A percentile compares a stretch with the other conserved stretches of the same genome.
Conservation (phyloP, 2,329 filamentous ascomycete species). For the Rhinocladiella similis region DNA sequence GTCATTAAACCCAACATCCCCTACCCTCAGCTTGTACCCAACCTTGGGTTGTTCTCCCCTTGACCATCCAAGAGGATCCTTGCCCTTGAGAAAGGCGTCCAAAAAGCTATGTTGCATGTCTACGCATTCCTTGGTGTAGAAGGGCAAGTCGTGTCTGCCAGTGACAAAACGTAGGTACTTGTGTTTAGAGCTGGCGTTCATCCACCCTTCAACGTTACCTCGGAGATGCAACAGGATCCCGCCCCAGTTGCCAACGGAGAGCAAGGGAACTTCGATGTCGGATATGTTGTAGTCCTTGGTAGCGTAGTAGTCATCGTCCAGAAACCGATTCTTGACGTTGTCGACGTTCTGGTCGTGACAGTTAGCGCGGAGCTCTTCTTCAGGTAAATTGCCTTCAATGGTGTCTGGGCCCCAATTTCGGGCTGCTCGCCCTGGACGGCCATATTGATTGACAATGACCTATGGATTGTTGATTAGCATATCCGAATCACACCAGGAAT, state of each 20-base stretch:
- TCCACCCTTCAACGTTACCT: constrained; percentile 63
- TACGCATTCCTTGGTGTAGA: constrained; percentile 70
- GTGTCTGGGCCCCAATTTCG: constrained; percentile 30
- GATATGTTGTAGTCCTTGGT: constrained; percentile 64
- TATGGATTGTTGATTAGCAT: neutral
- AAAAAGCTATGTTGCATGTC: constrained; percentile 67
- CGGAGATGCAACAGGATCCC: constrained; percentile 68
- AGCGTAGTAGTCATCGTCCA: constrained; percentile 64
- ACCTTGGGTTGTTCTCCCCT: constrained; percentile 39
- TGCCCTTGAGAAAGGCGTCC: constrained; percentile 68
- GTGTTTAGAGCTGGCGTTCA: constrained; percentile 56
- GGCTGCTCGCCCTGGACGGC: constrained; percentile 6
- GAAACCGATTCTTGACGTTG: constrained; percentile 54
- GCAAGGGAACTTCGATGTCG: constrained; percentile 67
- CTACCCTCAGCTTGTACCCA: constrained; percentile 56
- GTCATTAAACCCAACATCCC: constrained; percentile 62
- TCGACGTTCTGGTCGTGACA: constrained; percentile 45
- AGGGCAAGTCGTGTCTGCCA: constrained; percentile 69
- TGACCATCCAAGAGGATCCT: constrained; percentile 53
- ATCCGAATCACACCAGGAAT: neutral
- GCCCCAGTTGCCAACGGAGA: constrained; percentile 70
- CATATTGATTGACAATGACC: constrained; percentile 11
- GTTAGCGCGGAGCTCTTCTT: constrained; percentile 44
- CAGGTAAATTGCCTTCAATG: constrained; percentile 26
- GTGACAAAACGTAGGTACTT: constrained; percentile 71